Conservation (phyloP, 164 flowering plant species). For the Nymphaea thermarum region DNA sequence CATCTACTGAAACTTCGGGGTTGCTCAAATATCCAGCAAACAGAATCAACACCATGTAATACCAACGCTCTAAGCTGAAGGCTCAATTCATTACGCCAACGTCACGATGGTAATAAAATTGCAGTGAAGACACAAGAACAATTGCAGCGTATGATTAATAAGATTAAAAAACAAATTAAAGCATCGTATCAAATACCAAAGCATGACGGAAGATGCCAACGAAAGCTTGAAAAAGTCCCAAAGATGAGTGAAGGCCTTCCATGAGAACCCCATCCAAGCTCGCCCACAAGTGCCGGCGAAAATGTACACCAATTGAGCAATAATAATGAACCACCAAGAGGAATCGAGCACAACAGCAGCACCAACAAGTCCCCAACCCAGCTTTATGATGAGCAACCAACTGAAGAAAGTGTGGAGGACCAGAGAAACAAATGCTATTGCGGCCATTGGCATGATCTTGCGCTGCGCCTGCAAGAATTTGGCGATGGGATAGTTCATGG, state of each 20-base stretch:
- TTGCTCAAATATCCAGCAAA: conserved; percentile 8
- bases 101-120: not conserved
- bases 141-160: not conserved
- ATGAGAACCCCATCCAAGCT: conserved; percentile 71
- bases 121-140: not conserved
- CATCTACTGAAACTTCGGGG: conserved; percentile 8
- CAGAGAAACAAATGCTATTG: conserved; percentile 6
- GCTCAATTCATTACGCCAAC: not conserved
- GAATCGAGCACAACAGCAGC: conserved; percentile 55
- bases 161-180: not conserved
- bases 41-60: conserved; percentile 7
- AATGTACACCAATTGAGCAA: conserved; percentile 50
- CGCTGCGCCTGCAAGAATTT: conserved; percentile 17
- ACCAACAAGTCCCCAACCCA: conserved; percentile 72
- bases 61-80: conserved; percentile 13
- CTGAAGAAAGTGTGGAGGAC: conserved; percentile 12
- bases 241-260: conserved; percentile 47
- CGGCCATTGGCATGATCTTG: conserved; percentile 19
- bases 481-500: conserved; percentile 5
- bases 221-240: conserved; percentile 59
- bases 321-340: conserved; percentile 61
- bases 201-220: conserved; percentile 73
- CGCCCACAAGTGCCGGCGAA: conserved; percentile 44
- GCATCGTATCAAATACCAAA: conserved; percentile 26
- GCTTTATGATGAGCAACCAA: conserved; percentile 19